Evolutionary conservation across 176 grass and related monocot genomes (phyloP).

Genomic region (Carex scoparia): DNA sequence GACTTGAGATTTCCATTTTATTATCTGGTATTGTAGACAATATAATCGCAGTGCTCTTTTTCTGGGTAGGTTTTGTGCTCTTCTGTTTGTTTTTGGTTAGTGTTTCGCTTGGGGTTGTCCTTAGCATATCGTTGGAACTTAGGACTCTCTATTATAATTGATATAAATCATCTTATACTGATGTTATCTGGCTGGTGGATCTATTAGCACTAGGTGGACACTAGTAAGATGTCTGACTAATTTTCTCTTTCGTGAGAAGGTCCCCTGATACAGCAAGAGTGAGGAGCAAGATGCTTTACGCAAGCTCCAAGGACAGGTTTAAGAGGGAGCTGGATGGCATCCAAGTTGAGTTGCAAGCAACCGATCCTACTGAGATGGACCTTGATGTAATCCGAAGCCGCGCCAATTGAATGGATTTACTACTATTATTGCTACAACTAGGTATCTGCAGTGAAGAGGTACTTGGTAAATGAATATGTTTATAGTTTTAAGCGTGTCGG

Average conservation of each 20-base stretch:
- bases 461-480: slow-evolving; percentile 10
- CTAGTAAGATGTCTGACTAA: background rate
- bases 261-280: slow-evolving; percentile 40
- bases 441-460: slow-evolving; percentile 14
- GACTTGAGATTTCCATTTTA: background rate
- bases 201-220: background rate
- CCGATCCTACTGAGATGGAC: slow-evolving; percentile 42
- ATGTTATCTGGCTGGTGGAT: background rate
- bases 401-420: slow-evolving; percentile 29
- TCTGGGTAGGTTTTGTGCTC: background rate
- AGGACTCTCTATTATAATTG: background rate
- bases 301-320: slow-evolving; percentile 40
- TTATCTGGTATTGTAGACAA: background rate
- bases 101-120: background rate
- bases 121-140: background rate
- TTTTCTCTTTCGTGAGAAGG: slow-evolving; percentile 28
- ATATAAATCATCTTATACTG: background rate
- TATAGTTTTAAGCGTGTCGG: slow-evolving; percentile 28
- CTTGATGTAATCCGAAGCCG: slow-evolving; percentile 44
- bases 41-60: background rate
- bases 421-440: slow-evolving; percentile 19
- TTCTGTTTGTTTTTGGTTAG: background rate
- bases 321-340: slow-evolving; percentile 47
- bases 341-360: slow-evolving; percentile 47
- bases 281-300: slow-evolving; percentile 40